Conservation (phyloP, 345 rosid genomes). For the Euphorbia peplus region DNA sequence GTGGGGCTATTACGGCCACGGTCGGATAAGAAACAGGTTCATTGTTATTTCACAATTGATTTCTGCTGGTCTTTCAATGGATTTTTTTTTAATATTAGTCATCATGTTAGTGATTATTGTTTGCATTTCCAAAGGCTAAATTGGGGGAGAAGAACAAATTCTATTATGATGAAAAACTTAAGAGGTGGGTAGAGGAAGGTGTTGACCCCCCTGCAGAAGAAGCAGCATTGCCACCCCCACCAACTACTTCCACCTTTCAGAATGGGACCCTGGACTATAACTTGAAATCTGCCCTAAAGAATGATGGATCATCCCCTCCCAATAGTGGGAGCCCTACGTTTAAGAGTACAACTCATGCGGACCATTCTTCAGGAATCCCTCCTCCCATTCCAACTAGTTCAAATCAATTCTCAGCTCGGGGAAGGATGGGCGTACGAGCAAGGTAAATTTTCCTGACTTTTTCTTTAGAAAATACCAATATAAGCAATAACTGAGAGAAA, state of each 20-base stretch:
- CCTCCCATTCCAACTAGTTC: constrained; percentile 78
- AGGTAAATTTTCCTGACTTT: constrained; percentile 45
- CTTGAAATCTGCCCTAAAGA: constrained; percentile 50
- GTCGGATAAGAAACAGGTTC: constrained; percentile 69
- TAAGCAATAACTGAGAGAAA: background rate
- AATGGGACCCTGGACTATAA: constrained; percentile 65
- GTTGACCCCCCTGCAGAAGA: constrained; percentile 83
- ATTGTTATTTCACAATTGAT: constrained; percentile 11
- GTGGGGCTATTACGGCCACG: constrained; percentile 80
- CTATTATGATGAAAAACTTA: constrained; percentile 85
- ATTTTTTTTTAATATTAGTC: background rate
- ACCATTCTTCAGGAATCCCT: constrained; percentile 66
- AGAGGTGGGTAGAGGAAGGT: constrained; percentile 99
- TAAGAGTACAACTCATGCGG: constrained; percentile 43
- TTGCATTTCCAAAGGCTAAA: constrained; percentile 63
- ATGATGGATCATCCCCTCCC: constrained; percentile 46
- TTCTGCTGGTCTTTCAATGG: constrained; percentile 7
- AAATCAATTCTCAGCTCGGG: constrained; percentile 91
- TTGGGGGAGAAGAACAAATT: constrained; percentile 86
- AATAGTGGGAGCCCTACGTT: constrained; percentile 50
- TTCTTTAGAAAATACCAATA: background rate
- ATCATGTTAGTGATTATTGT: constrained; percentile 18
- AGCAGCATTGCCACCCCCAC: constrained; percentile 83
- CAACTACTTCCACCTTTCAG: constrained; percentile 59
- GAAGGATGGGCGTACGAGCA: constrained; percentile 78